phyloP scores from a whole-genome alignment of 2,329 filamentous ascomycete species.

The Westerdykella sp. region DNA sequence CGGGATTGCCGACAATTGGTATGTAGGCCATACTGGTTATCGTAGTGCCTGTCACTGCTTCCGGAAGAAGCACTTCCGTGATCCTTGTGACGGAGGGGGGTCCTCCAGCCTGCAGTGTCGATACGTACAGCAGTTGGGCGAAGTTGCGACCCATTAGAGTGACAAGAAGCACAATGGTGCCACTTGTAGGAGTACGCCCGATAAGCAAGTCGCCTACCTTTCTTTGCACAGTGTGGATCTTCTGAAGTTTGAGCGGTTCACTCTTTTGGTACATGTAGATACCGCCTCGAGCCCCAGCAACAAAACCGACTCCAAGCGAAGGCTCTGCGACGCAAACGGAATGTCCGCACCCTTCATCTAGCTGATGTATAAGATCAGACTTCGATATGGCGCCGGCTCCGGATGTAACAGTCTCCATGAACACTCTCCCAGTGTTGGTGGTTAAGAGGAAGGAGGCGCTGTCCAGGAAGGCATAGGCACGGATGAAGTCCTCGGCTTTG shows the following conservation, averaged over 20 bases:
- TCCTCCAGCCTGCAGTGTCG: slow-evolving; percentile 1
- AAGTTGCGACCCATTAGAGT: slow-evolving; percentile 33
- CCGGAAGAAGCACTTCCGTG: slow-evolving; percentile 12
- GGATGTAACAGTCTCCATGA: slow-evolving; percentile 34
- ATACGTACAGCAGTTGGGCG: slow-evolving; percentile 28
- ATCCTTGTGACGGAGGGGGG: slow-evolving; percentile 2
- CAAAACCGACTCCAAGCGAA: slow-evolving; percentile 36
- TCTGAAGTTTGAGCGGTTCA: slow-evolving; percentile 6
- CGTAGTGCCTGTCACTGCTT: slow-evolving; percentile 41
- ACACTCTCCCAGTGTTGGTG: slow-evolving; percentile 52
- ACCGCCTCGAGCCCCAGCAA: slow-evolving; percentile 43
- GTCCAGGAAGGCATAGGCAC: slow-evolving; percentile 58
- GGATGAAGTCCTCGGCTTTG: slow-evolving; percentile 42
- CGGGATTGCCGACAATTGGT: neutral
- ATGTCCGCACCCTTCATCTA: slow-evolving; percentile 43
- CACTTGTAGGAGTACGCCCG: neutral
- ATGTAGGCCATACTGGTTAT: slow-evolving; percentile 47
- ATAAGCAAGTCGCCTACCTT: slow-evolving; percentile 41
- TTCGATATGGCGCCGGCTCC: slow-evolving; percentile 4
- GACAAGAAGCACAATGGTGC: slow-evolving; percentile 30
- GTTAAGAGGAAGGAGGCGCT: slow-evolving; percentile 52
- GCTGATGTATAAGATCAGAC: slow-evolving; percentile 27
- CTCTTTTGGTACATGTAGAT: slow-evolving; percentile 36
- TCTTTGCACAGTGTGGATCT: slow-evolving; percentile 23
- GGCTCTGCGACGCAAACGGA: slow-evolving; percentile 41